Conservation (phyloP, 75 land plant species). For the Cryptomeria japonica region DNA sequence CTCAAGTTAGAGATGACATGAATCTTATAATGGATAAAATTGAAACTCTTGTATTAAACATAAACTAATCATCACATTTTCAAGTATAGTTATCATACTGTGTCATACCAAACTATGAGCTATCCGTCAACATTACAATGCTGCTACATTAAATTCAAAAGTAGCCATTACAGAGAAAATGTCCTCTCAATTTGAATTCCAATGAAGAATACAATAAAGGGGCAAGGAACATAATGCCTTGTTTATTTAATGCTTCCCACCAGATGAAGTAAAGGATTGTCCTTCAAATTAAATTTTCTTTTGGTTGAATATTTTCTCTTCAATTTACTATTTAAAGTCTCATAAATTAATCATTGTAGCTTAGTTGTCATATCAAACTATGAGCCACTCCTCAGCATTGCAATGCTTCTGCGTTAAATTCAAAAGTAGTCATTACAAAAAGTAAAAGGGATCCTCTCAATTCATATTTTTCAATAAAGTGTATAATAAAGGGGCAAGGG, state of each 20-base stretch:
- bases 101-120: neutral
- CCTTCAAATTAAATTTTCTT: neutral
- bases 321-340: neutral
- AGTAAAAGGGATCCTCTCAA: neutral
- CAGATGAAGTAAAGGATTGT: neutral
- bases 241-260: neutral
- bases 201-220: neutral
- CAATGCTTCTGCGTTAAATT: neutral
- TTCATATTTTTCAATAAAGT: neutral
- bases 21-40: neutral
- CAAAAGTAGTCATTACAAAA: neutral
- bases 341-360: neutral
- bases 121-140: neutral
- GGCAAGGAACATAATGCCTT: neutral
- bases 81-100: neutral
- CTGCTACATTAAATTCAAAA: slow-evolving; percentile 7
- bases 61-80: neutral
- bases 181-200: neutral
- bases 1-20: slow-evolving; percentile 10
- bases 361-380: neutral
- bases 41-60: neutral
- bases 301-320: neutral
- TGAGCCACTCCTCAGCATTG: neutral
- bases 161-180: neutral
- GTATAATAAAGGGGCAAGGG: neutral